These are phyloP conservation scores for Climacium dendroides DNA, from an alignment of 225 moss, liverwort and hornwort genomes.

Conservation along the genomic window DNA sequence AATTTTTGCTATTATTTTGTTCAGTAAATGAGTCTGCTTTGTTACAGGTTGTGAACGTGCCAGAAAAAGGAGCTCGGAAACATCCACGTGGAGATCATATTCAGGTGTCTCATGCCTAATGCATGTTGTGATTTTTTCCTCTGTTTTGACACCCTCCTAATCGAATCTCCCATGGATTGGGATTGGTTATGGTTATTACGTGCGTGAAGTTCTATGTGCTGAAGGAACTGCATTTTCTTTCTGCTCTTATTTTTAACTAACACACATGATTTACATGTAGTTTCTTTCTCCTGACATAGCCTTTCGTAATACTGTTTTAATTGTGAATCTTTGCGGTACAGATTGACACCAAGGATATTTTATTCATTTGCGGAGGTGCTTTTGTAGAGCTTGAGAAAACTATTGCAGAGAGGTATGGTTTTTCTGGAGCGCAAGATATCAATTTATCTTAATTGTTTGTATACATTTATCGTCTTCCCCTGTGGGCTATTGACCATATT, in stretches of 20 bases:
- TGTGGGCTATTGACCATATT: background rate
- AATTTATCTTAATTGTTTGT: background rate
- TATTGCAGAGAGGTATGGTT: conserved; percentile 73
- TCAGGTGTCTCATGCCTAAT: conserved; percentile 43
- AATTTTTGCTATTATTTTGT: background rate
- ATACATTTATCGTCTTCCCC: background rate
- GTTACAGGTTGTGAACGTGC: conserved; percentile 84
- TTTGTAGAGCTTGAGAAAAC: conserved; percentile 98
- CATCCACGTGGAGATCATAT: conserved; percentile 97
- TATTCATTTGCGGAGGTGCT: conserved; percentile 96
- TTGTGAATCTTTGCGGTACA: conserved; percentile 4
- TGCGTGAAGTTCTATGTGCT: background rate
- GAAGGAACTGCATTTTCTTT: background rate
- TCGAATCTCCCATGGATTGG: background rate
- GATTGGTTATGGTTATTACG: background rate
- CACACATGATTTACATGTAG: background rate
- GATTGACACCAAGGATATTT: conserved; percentile 97
- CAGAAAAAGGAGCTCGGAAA: conserved; percentile 97
- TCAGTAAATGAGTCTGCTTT: background rate
- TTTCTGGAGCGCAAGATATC: background rate
- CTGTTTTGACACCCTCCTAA: background rate
- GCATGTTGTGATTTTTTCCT: background rate
- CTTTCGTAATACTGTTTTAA: background rate
- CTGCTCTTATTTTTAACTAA: background rate
- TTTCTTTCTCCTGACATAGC: background rate